phyloP scores from a whole-genome alignment of 495 filamentous ascomycete species.

The Daldinia grandis region DNA sequence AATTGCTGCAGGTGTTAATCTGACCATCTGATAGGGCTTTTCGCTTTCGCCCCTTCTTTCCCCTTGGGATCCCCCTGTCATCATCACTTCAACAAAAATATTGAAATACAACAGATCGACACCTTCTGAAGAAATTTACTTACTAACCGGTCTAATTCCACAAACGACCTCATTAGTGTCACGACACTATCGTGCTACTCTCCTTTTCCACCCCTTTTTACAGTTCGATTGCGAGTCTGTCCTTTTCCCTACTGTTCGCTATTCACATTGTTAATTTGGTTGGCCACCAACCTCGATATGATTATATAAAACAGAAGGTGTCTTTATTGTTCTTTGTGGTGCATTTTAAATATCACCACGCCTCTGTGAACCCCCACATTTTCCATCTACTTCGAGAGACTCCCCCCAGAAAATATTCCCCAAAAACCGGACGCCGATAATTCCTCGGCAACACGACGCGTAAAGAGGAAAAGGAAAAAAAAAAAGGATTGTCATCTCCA shows the following conservation, averaged over 20 bases:
- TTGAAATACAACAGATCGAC: conserved; percentile 36
- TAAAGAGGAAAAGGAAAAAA: conserved; percentile 10
- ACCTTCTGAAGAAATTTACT: conserved; percentile 23
- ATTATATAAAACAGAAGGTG: conserved; percentile 10
- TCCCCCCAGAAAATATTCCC: conserved; percentile 6
- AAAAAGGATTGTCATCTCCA: conserved; percentile 14
- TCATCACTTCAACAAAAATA: conserved; percentile 26
- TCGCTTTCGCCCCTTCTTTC: conserved; percentile 12
- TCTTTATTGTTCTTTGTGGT: conserved; percentile 10
- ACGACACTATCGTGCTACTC: conserved; percentile 25
- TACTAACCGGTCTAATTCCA: conserved; percentile 20
- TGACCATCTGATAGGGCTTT: conserved; percentile 39
- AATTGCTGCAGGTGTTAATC: conserved; percentile 31
- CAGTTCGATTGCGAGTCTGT: not conserved
- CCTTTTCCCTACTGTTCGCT: not conserved
- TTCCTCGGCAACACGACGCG: conserved; percentile 24
- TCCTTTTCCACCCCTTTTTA: conserved; percentile 10
- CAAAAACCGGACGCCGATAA: conserved; percentile 12
- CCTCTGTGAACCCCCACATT: conserved; percentile 20
- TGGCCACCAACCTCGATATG: not conserved
- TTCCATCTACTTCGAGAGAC: conserved; percentile 12
- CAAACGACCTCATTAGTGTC: conserved; percentile 11
- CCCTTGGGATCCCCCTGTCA: conserved; percentile 25
- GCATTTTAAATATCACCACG: conserved; percentile 15
- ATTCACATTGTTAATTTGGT: not conserved